Conservation (phyloP, 2,329 filamentous ascomycete genomes). For the Aspergillus uvarum region DNA sequence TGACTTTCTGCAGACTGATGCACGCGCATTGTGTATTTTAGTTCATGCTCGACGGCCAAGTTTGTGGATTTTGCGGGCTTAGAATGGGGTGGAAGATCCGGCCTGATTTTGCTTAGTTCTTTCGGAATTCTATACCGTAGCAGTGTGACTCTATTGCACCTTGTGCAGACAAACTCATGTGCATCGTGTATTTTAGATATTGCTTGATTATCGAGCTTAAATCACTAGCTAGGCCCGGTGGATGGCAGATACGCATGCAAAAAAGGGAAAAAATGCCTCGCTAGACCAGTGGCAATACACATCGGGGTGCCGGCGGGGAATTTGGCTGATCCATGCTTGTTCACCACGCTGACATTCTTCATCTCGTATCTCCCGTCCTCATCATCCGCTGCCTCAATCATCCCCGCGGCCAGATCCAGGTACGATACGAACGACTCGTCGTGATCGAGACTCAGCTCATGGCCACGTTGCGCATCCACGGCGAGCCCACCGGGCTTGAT, state of each 20-base stretch:
- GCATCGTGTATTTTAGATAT: no score
- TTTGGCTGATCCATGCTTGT: conserved; percentile 5
- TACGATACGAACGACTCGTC: conserved; percentile 10
- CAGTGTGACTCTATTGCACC: no score
- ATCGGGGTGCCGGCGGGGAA: conserved; percentile 8
- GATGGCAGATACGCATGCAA: conserved; percentile 10
- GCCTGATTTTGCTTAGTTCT: no score
- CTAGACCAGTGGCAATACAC: conserved; percentile 9
- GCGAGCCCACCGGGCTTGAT: conserved; percentile 11
- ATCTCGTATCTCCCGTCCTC: conserved; percentile 4
- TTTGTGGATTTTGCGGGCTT: no score
- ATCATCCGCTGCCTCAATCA: conserved; percentile 10
- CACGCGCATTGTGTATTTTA: no score
- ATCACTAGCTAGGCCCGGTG: no score
- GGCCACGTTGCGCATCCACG: conserved; percentile 8
- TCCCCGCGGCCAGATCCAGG: conserved; percentile 12
- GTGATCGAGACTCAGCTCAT: conserved; percentile 4
- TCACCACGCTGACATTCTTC: conserved; percentile 11
- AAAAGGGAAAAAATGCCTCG: conserved; percentile 10
- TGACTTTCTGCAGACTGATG: no score
- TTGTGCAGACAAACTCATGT: no score
- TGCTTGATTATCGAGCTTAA: no score
- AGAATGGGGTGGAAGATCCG: no score
- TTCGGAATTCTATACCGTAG: no score
- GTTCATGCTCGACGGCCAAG: no score